Percentiles rank a stretch among this genome's conserved stretches.
Evolutionary conservation across 2,329 filamentous ascomycete species (phyloP).

Genomic region (Botrytis galanthina): DNA sequence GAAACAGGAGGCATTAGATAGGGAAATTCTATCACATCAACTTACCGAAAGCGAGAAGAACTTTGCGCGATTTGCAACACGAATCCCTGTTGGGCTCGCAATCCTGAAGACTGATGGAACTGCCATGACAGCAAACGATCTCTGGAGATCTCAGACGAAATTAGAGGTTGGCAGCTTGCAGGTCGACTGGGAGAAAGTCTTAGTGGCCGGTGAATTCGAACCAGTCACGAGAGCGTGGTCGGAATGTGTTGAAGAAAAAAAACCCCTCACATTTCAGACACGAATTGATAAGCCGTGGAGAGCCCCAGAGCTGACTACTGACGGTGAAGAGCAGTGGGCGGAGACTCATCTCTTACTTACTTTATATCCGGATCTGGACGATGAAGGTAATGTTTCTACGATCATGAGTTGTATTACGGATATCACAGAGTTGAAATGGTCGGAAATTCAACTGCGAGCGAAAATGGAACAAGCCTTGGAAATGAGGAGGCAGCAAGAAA

Average conservation of each 20-base stretch:
- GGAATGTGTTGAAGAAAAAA: background rate
- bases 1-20: conserved; percentile 60
- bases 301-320: background rate
- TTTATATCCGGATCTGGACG: conserved; percentile 57
- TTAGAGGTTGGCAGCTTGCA: conserved; percentile 18
- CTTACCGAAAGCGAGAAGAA: conserved; percentile 61
- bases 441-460: conserved; percentile 33
- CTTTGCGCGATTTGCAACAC: conserved; percentile 68
- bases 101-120: conserved; percentile 63
- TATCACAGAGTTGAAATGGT: conserved; percentile 79
- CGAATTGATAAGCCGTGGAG: conserved; percentile 8
- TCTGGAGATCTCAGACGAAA: conserved; percentile 22
- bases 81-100: conserved; percentile 71
- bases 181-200: conserved; percentile 8
- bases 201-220: conserved; percentile 11
- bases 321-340: conserved; percentile 5
- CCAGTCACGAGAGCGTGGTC: conserved; percentile 18
- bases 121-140: conserved; percentile 26
- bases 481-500: conserved; percentile 67
- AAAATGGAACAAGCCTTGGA: conserved; percentile 53
- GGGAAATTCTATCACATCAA: conserved; percentile 64
- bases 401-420: conserved; percentile 80
- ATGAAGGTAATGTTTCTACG: conserved; percentile 62
- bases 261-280: background rate
- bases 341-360: conserved; percentile 19